Conservation (phyloP, 257 asterid genomes). For the Datura wrightii region DNA sequence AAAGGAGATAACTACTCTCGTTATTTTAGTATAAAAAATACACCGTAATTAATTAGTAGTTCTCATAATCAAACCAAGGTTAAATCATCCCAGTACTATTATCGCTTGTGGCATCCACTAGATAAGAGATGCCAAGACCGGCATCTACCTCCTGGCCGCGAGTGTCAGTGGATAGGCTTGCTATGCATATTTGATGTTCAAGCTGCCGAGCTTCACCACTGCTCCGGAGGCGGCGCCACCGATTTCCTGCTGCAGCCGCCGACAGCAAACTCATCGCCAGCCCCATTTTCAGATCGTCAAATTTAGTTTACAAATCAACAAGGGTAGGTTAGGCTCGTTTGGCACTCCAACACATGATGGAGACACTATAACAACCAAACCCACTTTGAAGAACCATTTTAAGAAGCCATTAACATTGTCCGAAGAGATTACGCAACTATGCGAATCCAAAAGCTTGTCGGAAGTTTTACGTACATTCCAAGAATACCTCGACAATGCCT, state of each 20-base stretch:
- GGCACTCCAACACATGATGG: not conserved
- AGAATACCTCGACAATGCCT: not conserved
- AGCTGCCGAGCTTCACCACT: conserved; percentile 18
- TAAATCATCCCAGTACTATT: no score
- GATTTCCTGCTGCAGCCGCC: not conserved
- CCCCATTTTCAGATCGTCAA: not conserved
- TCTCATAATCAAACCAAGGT: no score
- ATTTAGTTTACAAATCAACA: not conserved
- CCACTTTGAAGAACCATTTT: not conserved
- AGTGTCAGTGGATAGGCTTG: not conserved
- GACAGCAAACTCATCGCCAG: not conserved
- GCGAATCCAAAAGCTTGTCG: conserved; percentile 29
- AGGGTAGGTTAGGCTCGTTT: not conserved
- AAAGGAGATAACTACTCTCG: no score
- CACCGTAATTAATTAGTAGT: no score
- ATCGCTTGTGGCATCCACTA: no score
- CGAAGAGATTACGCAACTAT: conserved; percentile 37
- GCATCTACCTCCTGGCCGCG: not conserved
- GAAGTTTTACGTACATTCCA: conserved; percentile 34
- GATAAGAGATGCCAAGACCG: not conserved
- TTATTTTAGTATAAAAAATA: no score
- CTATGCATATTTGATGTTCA: not conserved
- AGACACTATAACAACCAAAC: not conserved
- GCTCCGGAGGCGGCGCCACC: conserved; percentile 29
- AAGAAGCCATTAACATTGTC: conserved; percentile 28